Base-by-base conservation (phyloP, 805 yeast species). In the Yueomyces sinensis region DNA sequence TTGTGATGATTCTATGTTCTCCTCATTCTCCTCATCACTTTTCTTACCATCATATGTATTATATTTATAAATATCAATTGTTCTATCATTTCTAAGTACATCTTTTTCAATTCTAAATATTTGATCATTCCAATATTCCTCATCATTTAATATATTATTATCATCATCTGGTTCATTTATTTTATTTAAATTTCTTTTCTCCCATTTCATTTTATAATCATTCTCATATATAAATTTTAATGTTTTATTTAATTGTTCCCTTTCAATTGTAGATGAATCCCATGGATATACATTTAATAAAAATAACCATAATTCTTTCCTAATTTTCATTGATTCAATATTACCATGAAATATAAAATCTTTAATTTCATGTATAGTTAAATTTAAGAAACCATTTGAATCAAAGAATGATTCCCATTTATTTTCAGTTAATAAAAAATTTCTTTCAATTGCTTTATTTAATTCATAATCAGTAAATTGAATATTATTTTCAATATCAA, bases 341-440 rank as follows among this genome's bases (percentile, higher is more conserved):
- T 96, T 95, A 2, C 95, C 95, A 58, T 91, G 97, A 59, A 91
- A 91, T 2, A 91, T 72, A 18, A 84, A 65, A 36, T 74, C 82
- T 50, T 82, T 77, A 9, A 89, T 79, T 50, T 91, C 97, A 40
- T 68, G 63, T 2, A 68, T 74, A 0, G 97, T 87, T 17, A 86
- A 57, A 18, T 66, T 62, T 20, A 89, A 64, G 35, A 86, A 60
- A 0, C 98, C 98, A 23, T 72, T 59, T 31, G 66, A 61, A 52
- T 91, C 95, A 51, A 91, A 91, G 44, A 78, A 79, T 2, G 81
- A 70, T 9, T 71, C 66, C 98, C 98, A 89, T 59, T 86, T 94
- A 9, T 68, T 72, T 39, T 61, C 53, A 2, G 72, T 44, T 9
- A 54, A 36, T 3, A 54, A 49, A 31, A 46, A 52, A 60, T n/a